A percentile compares a stretch with the other conserved stretches of the same genome.
Evolutionary conservation across 305 asterid genomes (phyloP).

Genomic region (Fraxinus ornus): DNA sequence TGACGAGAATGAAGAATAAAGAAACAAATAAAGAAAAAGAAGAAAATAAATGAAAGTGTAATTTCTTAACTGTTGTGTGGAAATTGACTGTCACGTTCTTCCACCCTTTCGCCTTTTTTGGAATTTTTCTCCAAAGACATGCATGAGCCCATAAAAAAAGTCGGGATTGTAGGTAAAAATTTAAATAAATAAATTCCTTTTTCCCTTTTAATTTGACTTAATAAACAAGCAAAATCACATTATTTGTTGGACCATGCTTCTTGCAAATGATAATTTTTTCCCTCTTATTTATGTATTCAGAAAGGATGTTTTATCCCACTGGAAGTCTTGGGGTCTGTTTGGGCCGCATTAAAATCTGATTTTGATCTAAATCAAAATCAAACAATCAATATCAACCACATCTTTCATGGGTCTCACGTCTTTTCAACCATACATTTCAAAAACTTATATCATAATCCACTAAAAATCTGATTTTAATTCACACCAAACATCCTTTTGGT

Average conservation of each 20-base stretch:
- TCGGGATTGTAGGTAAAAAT: neutral
- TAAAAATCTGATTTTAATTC: no score
- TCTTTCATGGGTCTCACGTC: no score
- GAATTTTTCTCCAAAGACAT: neutral
- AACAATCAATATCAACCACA: no score
- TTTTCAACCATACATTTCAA: no score
- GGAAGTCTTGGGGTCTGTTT: neutral
- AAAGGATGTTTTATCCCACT: neutral
- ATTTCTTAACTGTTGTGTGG: constrained; percentile 28
- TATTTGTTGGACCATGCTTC: no score
- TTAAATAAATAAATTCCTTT: no score
- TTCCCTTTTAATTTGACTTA: neutral
- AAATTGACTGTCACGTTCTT: constrained; percentile 51
- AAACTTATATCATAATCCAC: no score
- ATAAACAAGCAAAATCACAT: neutral
- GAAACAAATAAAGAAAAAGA: neutral
- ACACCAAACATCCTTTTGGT: no score
- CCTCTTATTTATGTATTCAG: neutral
- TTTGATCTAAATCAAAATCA: no score
- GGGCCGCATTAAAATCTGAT: no score
- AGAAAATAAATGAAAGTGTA: constrained; percentile 14
- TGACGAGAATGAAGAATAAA: neutral
- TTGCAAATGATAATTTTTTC: neutral
- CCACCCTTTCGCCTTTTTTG: constrained; percentile 24
- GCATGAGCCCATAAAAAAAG: neutral